Percentiles rank a stretch among this genome's conserved stretches.
phyloP scores from a whole-genome alignment of 2,329 filamentous ascomycete genomes.

The Colletotrichum coccodes region DNA sequence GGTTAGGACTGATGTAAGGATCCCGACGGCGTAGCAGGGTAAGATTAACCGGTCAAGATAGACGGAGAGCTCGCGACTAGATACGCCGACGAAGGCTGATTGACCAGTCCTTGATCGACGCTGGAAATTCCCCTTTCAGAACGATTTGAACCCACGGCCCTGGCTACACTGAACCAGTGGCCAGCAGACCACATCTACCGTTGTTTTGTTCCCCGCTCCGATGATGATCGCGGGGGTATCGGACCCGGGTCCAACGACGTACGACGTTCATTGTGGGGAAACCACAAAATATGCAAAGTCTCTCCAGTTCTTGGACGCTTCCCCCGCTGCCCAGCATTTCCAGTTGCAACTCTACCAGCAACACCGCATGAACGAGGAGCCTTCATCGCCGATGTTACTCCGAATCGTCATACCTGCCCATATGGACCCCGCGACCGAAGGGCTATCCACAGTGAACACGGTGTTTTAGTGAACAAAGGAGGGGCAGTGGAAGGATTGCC shows the following conservation, averaged over 20 bases:
- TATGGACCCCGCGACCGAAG: background rate
- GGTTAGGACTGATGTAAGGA: too few species aligned
- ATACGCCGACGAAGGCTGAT: background rate
- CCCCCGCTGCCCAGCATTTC: constrained; percentile 25
- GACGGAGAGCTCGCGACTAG: background rate
- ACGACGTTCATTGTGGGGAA: constrained; percentile 1
- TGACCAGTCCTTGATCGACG: background rate
- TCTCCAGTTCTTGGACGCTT: background rate
- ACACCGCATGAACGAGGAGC: constrained; percentile 10
- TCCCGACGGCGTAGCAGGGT: too few species aligned
- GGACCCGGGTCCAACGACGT: background rate
- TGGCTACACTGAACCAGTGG: background rate
- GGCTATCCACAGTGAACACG: background rate
- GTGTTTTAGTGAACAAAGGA: background rate
- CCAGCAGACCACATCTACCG: background rate
- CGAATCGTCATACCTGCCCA: constrained; percentile 13
- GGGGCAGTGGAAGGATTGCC: background rate
- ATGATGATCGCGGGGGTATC: constrained; percentile 20
- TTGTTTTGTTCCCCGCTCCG: background rate
- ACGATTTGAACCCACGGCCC: background rate
- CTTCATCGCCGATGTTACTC: background rate
- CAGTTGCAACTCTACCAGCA: background rate
- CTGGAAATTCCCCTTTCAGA: background rate
- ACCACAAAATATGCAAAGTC: background rate
- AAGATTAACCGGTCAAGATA: background rate